Evolutionary conservation across 2,329 filamentous ascomycete genomes (phyloP).

Genomic region (Parasarocladium wereldwijsianum): DNA sequence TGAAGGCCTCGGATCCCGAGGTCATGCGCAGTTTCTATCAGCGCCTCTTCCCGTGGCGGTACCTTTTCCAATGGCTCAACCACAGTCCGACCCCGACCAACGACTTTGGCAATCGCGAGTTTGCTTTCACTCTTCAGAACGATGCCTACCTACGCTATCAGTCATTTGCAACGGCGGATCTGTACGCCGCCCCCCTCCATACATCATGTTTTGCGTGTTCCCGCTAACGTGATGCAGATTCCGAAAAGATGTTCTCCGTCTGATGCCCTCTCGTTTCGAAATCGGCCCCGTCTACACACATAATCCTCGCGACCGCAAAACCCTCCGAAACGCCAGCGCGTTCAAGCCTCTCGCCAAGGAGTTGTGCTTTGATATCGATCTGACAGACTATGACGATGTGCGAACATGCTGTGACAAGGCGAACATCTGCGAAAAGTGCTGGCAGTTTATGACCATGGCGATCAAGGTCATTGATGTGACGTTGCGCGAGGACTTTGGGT

Average conservation of each 20-base stretch:
- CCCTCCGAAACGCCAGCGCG: slow-evolving; percentile 60
- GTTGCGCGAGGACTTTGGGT: slow-evolving; percentile 86
- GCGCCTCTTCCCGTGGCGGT: slow-evolving; percentile 85
- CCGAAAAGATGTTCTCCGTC: slow-evolving; percentile 76
- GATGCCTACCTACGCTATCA: slow-evolving; percentile 90
- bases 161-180: slow-evolving; percentile 40
- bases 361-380: slow-evolving; percentile 96
- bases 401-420: slow-evolving; percentile 89
- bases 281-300: slow-evolving; percentile 95
- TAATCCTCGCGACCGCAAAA: slow-evolving; percentile 88
- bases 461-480: slow-evolving; percentile 85
- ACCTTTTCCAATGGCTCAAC: slow-evolving; percentile 95
- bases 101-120: slow-evolving; percentile 88
- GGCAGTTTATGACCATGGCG: slow-evolving; percentile 95
- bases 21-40: slow-evolving; percentile 92
- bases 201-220: not conserved
- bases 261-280: slow-evolving; percentile 89
- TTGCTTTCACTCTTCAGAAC: slow-evolving; percentile 87
- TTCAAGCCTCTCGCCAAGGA: slow-evolving; percentile 88
- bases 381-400: slow-evolving; percentile 97
- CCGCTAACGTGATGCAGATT: slow-evolving; percentile 34
- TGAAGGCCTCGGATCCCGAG: slow-evolving; percentile 56
- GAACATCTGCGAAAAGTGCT: slow-evolving; percentile 88
- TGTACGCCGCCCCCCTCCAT: slow-evolving; percentile 23
- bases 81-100: slow-evolving; percentile 73